A percentile compares a stretch with the other conserved stretches of the same genome.
Conservation (phyloP, 2,329 filamentous ascomycete genomes). For the Fusarium austroafricanum region DNA sequence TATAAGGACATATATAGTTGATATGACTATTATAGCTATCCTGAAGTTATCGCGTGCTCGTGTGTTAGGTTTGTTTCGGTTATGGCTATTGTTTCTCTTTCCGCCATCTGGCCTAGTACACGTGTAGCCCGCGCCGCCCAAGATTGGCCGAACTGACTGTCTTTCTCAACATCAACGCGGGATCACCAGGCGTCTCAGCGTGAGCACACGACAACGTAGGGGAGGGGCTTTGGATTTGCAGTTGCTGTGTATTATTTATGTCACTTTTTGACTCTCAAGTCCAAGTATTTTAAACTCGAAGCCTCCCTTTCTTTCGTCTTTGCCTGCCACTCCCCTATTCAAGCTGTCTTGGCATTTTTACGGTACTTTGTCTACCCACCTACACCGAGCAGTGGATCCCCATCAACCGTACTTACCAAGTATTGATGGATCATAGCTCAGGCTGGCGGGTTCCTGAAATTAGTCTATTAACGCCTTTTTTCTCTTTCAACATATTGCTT, state of each 20-base stretch:
- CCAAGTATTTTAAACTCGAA: conserved; percentile 19
- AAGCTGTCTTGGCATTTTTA: conserved; percentile 21
- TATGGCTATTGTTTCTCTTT: neutral
- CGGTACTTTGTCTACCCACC: too few species aligned
- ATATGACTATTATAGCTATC: neutral
- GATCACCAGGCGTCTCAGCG: conserved; percentile 31
- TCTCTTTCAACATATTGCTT: neutral
- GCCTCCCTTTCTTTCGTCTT: neutral
- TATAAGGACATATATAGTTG: neutral
- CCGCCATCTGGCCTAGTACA: conserved; percentile 34
- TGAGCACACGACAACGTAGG: conserved; percentile 38
- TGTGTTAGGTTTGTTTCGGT: conserved; percentile 3
- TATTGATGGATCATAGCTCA: conserved; percentile 27
- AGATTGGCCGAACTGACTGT: conserved; percentile 39
- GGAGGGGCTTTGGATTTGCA: conserved; percentile 1
- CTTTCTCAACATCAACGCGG: conserved; percentile 6
- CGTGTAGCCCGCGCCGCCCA: conserved; percentile 41
- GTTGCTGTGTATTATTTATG: neutral
- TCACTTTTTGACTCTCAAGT: neutral
- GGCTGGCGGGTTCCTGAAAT: conserved; percentile 29
- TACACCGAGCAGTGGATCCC: conserved; percentile 29
- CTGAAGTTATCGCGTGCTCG: conserved; percentile 29
- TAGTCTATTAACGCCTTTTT: conserved; percentile 14
- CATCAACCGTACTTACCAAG: neutral
- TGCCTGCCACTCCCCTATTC: neutral